Evolutionary conservation across 306 rosid genomes (phyloP), one percentile per base, ranked within the genome.

Genomic region (Lathyrus tuberosus): DNA sequence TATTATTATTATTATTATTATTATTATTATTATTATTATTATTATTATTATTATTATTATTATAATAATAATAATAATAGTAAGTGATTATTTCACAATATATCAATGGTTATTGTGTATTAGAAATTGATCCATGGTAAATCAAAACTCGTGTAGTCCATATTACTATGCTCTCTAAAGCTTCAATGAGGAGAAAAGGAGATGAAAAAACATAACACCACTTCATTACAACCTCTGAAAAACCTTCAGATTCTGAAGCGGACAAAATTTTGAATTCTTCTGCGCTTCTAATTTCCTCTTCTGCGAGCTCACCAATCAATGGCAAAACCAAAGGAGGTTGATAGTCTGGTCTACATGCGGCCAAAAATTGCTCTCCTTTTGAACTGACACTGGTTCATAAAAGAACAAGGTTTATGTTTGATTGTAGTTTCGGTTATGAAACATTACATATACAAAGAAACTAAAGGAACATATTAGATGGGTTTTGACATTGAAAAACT

Each of bases 311-410:
- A 74, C 82, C 64, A 54, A 91, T 85, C 81, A 87, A 78, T 4
- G 84, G 60, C 86, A 92, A 80, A 76, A 89, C 67, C 67, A 92
- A 65, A 31, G 95, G 83, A 38, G 95, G 89, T 75, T 92, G 96
- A 83, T 86, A 60, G 77, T 87, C 95, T 9, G 89, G 96, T 76
- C 78, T 90, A 66, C 80, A 86, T 70, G 92, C 80, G 51, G 79
- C 78, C 74, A 92, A 86, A 87, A 86, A 92, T 20, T 78, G 65
- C 63, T 81, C 75, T 56, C 95, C 96, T 81, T 87, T 86, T 69
- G 71, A 69, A 59, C 87, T 53, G 69, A 92, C 86, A 74, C 97
- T 89, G 88, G 58, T 80, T 61, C 72, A 82, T 54, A 69, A 69
- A 63, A 59, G 54, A 76, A 80, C n/a, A 61, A 10, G 61, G 28